Evolutionary conservation across 2,329 filamentous ascomycete species (phyloP), one percentile per base, ranked within the genome.

Genomic region (Teratosphaeria gauchensis): DNA sequence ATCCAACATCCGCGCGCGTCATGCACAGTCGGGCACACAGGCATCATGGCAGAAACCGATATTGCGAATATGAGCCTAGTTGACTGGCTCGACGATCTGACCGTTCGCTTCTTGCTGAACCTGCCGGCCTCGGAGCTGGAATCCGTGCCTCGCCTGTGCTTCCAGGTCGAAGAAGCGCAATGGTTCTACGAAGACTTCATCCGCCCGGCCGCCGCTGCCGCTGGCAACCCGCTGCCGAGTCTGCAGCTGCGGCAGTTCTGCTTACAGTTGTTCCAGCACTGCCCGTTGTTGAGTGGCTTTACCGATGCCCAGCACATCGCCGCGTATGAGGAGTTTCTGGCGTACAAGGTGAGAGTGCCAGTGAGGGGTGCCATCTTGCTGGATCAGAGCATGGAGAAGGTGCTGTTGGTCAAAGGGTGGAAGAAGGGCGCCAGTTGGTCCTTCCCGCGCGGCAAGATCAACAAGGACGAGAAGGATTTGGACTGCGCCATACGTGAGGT

Each of bases 121-220:
- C 84, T 97, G 62, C 94, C 95, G 53, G 82, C 89, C 64, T 90
- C 94, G 75, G 94, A 99, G 75, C 83, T 97, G 53, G 85, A 86
- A 65, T 91, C 89, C 2, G 89, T 96, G 59, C 90, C 91, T 72
- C 88, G 94, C 71, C 94, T 99, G 76, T 97, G 92, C 77, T 99
- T 99, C 74, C 92, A 97, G 76, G 89, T 99, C 67, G 94, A 99
- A 76, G 95, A 99, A 76, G 94, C 94, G 68, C 95, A 99, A 85
- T 99, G 94, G 94, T 99, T 95, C 76, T 99, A 99, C 83, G 94
- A 99, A 80, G 94, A 99, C 76, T 99, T 99, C 72, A 90, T 99
- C 73, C 89, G 94, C 54, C 92, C 92, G 9, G 61, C 64, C 28
- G 63, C 60, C 7, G 64, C 64, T 4, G 60, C 64, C 11, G 48